phyloP scores from a whole-genome alignment of 2,329 filamentous ascomycete species.

The Malbranchea zuffiana region DNA sequence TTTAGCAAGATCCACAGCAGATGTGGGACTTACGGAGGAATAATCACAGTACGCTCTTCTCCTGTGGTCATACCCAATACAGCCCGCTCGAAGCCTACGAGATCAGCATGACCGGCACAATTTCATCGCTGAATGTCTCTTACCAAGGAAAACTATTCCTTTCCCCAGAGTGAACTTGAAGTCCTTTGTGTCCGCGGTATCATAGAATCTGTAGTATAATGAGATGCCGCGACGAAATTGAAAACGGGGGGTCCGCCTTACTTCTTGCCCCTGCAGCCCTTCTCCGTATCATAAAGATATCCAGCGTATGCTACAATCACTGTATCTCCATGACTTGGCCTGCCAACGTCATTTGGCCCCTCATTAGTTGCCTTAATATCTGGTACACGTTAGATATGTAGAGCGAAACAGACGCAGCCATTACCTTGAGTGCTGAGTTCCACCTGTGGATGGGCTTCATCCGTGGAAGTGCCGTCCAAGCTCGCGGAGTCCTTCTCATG shows the following conservation, averaged over 20 bases:
- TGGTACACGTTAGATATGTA: too few species aligned
- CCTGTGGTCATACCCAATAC: neutral
- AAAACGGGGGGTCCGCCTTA: neutral
- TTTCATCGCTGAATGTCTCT: neutral
- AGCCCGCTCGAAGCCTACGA: constrained; percentile 1
- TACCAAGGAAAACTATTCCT: neutral
- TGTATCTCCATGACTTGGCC: neutral
- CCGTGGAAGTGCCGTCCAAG: too few species aligned
- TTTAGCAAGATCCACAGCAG: neutral
- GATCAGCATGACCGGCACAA: constrained; percentile 1
- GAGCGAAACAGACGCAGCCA: too few species aligned
- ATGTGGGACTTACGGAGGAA: constrained; percentile 4
- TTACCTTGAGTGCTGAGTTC: too few species aligned
- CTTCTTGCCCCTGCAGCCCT: neutral
- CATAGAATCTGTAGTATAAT: neutral
- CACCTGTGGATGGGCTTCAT: too few species aligned
- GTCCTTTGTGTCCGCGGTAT: neutral
- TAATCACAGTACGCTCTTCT: neutral
- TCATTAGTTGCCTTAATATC: too few species aligned
- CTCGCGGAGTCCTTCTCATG: too few species aligned
- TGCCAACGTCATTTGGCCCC: neutral
- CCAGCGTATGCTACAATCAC: neutral
- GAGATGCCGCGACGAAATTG: neutral
- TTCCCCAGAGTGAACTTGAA: neutral
- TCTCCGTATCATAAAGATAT: neutral